A percentile compares a stretch with the other conserved stretches of the same genome.
These are phyloP conservation scores for Heracleum sosnowskyi DNA, from an alignment of 129 eudicot genomes.

Conservation along the genomic window DNA sequence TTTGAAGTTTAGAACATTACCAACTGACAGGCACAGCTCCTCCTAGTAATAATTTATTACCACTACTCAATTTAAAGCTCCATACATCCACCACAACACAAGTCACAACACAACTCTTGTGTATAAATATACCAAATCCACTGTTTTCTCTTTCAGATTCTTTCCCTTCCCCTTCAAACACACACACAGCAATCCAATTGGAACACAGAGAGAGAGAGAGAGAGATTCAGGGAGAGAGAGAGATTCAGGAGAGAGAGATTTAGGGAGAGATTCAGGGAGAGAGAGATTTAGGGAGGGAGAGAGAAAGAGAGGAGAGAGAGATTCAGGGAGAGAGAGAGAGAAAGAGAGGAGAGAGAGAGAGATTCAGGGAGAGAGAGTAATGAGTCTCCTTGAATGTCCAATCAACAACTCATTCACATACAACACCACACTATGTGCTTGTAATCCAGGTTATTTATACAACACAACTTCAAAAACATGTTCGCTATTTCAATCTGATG, in stretches of 20 bases:
- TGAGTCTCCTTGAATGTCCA: neutral
- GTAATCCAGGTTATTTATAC: constrained; percentile 67
- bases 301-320: neutral
- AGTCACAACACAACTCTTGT: neutral
- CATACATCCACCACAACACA: too few relatives aligned
- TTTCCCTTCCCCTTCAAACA: neutral
- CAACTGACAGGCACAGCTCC: neutral
- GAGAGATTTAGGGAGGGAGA: neutral
- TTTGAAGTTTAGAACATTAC: neutral
- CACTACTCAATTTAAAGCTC: neutral
- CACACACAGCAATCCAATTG: neutral
- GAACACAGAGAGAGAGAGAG: neutral
- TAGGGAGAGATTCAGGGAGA: neutral
- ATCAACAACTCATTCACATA: constrained; percentile 34
- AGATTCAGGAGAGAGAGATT: neutral
- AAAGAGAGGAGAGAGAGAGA: neutral
- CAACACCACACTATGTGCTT: constrained; percentile 56
- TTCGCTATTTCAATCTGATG: constrained; percentile 22
- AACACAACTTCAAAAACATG: constrained; percentile 38
- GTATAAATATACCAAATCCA: neutral
- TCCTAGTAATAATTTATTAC: neutral
- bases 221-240: neutral
- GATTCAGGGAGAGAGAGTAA: constrained; percentile 2
- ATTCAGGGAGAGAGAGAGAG: neutral
- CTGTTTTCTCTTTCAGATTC: neutral